Base-by-base conservation (phyloP, 2,329 filamentous ascomycete genomes). In the Tolypocladium album region DNA sequence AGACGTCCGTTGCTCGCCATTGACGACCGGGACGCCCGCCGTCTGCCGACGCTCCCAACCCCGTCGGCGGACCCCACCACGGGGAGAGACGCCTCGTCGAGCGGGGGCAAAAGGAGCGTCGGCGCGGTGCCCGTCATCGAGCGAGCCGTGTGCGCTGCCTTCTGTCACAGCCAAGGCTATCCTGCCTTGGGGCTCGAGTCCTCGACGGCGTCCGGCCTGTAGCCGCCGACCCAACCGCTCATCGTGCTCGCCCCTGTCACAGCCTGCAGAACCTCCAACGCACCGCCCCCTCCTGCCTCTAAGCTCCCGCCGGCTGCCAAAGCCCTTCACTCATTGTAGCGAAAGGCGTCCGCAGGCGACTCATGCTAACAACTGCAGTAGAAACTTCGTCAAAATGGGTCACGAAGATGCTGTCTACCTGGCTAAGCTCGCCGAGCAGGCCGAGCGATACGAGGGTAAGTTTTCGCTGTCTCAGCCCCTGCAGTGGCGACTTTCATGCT, bases 371-470 rank as follows among this genome's bases (percentile, higher is more conserved):
- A 1, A 22, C 12, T 24, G 13, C 50, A 60, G 47, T 27, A n/a
- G 43, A 61, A 58, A 24, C 20, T 59, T 42, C 56, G 57, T 59
- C 83, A 92, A 83, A 83, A 97, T 97, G 93, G 92, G 90, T 87
- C 91, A 96, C 85, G 93, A 97, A 86, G 92, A 97, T 83, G 93
- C 92, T 74, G 94, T 99, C 75, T 97, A 97, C 81, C 89, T 97
- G 78, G 94, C 94, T 82, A 97, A 97, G 92, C 90, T 99, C 79
- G 94, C 94, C 77, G 94, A 99, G 88, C 94, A 99, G 88, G 94
- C 94, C 79, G 94, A 99, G 88, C 93, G 94, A 78, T 99, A 99
- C 82, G 94, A 99, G 85, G 94, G 94, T 97, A 82, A 73, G 84
- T 79, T 59, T 63, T 59, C 63, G 65, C 52, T 22, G 38, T 17